phyloP scores from a whole-genome alignment of 2,329 filamentous ascomycete species.

The Pseudogymnoascus sp. region DNA sequence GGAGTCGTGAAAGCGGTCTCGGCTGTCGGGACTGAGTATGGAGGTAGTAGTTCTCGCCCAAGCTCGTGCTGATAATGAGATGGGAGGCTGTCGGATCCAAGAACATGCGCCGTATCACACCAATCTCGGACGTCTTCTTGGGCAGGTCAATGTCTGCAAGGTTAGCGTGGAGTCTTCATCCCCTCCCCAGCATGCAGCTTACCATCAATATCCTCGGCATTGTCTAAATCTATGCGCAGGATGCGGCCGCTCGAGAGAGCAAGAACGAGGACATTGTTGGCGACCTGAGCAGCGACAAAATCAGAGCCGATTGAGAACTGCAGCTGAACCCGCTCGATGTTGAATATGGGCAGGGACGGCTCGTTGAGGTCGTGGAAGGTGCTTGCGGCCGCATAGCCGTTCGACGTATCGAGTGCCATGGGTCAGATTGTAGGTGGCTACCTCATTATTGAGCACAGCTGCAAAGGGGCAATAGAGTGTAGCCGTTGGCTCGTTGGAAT shows the following conservation, averaged over 20 bases:
- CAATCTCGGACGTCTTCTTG: slow-evolving; percentile 83
- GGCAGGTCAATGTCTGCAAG: slow-evolving; percentile 84
- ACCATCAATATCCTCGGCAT: slow-evolving; percentile 92
- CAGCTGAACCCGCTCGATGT: slow-evolving; percentile 83
- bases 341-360: slow-evolving; percentile 75
- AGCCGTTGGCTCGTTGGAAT: background rate
- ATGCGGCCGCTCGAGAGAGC: slow-evolving; percentile 89
- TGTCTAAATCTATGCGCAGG: slow-evolving; percentile 86
- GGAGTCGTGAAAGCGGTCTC: slow-evolving; percentile 70
- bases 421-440: slow-evolving; percentile 2
- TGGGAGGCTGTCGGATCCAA: slow-evolving; percentile 95
- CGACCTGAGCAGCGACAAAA: slow-evolving; percentile 92
- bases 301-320: slow-evolving; percentile 91
- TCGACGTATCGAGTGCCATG: slow-evolving; percentile 64
- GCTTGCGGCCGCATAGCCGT: slow-evolving; percentile 62
- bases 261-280: slow-evolving; percentile 91
- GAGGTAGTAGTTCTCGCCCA: slow-evolving; percentile 95
- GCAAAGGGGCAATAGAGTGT: background rate
- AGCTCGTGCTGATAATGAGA: slow-evolving; percentile 79
- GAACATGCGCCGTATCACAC: slow-evolving; percentile 91
- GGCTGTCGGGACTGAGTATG: slow-evolving; percentile 90
- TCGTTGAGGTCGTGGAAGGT: slow-evolving; percentile 52
- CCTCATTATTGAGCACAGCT: slow-evolving; percentile 6
- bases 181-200: slow-evolving; percentile 11
- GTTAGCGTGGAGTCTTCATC: background rate